Evolutionary conservation across 768 basidiomycete species (phyloP), one percentile per base, ranked within the genome.

Genomic region (Rhodotorula diobovata): DNA sequence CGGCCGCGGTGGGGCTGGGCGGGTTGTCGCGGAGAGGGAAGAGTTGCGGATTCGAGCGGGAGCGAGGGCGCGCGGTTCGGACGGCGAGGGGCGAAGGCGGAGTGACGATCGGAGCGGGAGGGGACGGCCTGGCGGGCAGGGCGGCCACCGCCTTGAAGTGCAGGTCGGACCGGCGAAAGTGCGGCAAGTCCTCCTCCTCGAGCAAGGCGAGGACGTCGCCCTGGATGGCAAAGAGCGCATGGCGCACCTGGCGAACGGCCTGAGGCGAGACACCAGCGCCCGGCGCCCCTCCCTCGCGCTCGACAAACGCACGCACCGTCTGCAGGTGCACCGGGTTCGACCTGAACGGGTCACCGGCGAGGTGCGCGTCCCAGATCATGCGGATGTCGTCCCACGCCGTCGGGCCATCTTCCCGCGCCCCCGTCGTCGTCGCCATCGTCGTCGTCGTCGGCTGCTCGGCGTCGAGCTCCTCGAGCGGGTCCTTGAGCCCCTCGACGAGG

Each of bases 401-500:
- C 11, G 54, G 51, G 20, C 62, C 35, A 5, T 84, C 83, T 14
- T 83, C 8, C 16, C 21, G 8, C 7, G 14, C 15, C 30, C 53
- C 18, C 41, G 41, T 18, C 14, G 14, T 43, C 41, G 41, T 18
- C 14, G 14, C 41, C 41, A 15, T 11, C 8, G 63, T 20, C 20
- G 54, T 45, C 8, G 39, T 28, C 12, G 35, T 10, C 45, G 84
- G 80, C 68, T 86, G 85, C 41, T 87, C 87, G 23, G 86, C 87
- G 61, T 87, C 86, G 45, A 86, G 89, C 32, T 87, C 86, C 80
- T 96, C 94, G 37, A 99, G 81, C 1, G 96, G 96, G 75, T 95
- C 92, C 82, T 97, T 97, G 85, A 98, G 95, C 68, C 91, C 92
- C 81, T 99, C 93, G 5, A 97, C 91, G 1, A 93, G 92, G 2